phyloP scores from a whole-genome alignment of 495 filamentous ascomycete species.

The Trichocladium uniseriatum region DNA sequence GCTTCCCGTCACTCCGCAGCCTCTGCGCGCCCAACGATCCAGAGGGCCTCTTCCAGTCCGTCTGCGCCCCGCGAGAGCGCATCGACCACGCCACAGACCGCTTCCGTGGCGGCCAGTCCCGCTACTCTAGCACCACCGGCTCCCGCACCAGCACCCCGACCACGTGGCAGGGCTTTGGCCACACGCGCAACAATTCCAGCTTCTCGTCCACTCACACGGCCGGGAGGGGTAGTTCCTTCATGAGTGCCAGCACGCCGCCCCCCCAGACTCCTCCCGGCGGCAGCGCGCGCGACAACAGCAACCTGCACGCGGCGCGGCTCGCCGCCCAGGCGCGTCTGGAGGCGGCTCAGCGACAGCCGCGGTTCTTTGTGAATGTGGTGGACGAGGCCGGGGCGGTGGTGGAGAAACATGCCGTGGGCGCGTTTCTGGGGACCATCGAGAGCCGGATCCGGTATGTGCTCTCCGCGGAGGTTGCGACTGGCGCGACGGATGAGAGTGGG shows the following conservation, averaged over 20 bases:
- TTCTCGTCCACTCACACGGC: constrained; percentile 4
- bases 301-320: constrained; percentile 42
- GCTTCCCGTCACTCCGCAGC: constrained; percentile 60
- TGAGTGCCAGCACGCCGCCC: constrained; percentile 3
- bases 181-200: constrained; percentile 9
- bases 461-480: constrained; percentile 36
- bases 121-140: constrained; percentile 5
- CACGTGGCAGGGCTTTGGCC: neutral
- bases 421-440: constrained; percentile 49
- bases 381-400: constrained; percentile 39
- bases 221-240: neutral
- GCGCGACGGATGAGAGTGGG: constrained; percentile 45
- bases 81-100: constrained; percentile 30
- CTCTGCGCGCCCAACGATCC: constrained; percentile 68
- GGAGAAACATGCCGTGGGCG: constrained; percentile 43
- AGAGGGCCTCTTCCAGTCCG: constrained; percentile 59
- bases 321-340: constrained; percentile 52
- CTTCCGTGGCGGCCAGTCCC: constrained; percentile 25
- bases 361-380: constrained; percentile 44
- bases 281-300: constrained; percentile 33
- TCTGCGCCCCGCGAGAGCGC: constrained; percentile 50
- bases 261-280: too few species aligned
- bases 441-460: constrained; percentile 51
- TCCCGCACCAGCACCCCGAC: neutral
- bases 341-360: constrained; percentile 40